Base-by-base conservation (phyloP, 1,139 yeast genomes). In the Kodamaea arcana region DNA sequence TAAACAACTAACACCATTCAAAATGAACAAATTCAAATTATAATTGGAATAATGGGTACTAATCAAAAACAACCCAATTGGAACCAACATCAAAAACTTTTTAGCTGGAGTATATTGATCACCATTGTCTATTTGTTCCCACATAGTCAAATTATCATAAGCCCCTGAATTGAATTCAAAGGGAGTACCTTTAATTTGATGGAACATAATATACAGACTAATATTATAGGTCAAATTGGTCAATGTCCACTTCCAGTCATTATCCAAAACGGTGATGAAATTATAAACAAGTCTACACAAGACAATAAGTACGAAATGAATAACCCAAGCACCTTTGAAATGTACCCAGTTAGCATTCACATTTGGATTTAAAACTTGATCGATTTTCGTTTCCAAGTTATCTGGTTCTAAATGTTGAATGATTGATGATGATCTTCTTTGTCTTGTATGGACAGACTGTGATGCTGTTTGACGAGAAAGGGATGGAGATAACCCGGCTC, bases 101-200 rank as follows among this genome's bases (percentile, higher is more conserved):
- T 92, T 88, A 18, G 96, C 81, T 4, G 98, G 98, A 0, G 98
- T 92, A 58, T 90, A 92, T 58, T 88, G 95, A 55, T 88, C 97
- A 42, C 97, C 98, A 51, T 90, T 83, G 60, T 92, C 97, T 45
- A 92, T 83, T 62, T 92, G 98, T 61, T 92, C 98, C 98, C 98
- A 92, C 97, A 92, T 86, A 20, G 97, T 92, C 50, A 92, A 72
- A 54, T 87, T 83, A 58, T 92, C 98, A 60, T 84, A 92, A 0
- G 97, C 97, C 29, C 98, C 98, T 26, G 87, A 83, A 56, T 90
- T 92, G 65, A 90, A 88, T 49, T 92, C 98, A 58, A 92, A 92
- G 1, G 98, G 98, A 3, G 95, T 87, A 23, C 98, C 98, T 53
- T 90, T 92, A 33, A 92, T 87, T 57, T 86, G 84, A 60, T 92